Conservation (phyloP, 257 asterid species). For the Verbena officinalis region DNA sequence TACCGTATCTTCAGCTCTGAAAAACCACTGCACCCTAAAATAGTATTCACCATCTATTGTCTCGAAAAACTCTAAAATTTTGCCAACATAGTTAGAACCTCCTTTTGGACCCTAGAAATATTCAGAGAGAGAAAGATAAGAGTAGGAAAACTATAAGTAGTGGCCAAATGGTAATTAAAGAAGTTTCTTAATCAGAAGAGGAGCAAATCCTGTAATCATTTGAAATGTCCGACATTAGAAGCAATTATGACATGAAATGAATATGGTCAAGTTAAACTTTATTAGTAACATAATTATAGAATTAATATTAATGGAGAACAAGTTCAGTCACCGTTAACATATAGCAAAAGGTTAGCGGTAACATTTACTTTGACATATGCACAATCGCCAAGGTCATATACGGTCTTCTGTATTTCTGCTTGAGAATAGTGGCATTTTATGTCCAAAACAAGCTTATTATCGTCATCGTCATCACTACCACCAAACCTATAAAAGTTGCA, state of each 20-base stretch:
- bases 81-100: slow-evolving; percentile 48
- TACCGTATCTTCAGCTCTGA: slow-evolving; percentile 60
- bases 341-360: not conserved
- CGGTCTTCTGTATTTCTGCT: slow-evolving; percentile 40
- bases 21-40: slow-evolving; percentile 55
- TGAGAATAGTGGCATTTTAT: slow-evolving; percentile 50
- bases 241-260: not conserved
- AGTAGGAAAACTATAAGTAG: slow-evolving; percentile 23
- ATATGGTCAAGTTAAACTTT: no score
- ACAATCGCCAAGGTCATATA: slow-evolving; percentile 53
- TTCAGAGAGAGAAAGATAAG: slow-evolving; percentile 19
- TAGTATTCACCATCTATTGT: slow-evolving; percentile 49
- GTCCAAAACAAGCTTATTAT: slow-evolving; percentile 43
- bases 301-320: not conserved
- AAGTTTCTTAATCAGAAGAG: slow-evolving; percentile 13
- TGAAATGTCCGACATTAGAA: not conserved
- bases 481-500: slow-evolving; percentile 30
- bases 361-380: slow-evolving; percentile 47
- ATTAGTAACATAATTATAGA: not conserved
- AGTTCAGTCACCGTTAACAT: slow-evolving; percentile 9
- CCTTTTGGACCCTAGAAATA: slow-evolving; percentile 45
- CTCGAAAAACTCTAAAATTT: slow-evolving; percentile 49
- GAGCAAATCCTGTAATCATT: slow-evolving; percentile 4
- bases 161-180: not conserved
- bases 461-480: slow-evolving; percentile 31